These are phyloP conservation scores for Pterocarpus macrocarpus DNA, from an alignment of 306 rosid genomes.

Conservation along the genomic window DNA sequence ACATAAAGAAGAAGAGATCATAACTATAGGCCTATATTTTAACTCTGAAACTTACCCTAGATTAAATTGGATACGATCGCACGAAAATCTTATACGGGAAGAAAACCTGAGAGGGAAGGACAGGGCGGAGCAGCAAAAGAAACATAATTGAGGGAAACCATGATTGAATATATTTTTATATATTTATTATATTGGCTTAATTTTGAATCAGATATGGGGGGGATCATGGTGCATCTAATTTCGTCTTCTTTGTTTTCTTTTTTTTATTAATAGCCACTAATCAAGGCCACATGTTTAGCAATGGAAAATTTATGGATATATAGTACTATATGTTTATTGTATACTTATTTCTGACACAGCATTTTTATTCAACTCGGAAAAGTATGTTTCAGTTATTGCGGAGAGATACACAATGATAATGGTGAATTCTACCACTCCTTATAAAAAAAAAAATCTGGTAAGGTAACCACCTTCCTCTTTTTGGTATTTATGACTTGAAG, in stretches of 20 bases:
- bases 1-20: neutral
- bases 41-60: conserved; percentile 9
- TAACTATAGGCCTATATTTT: neutral
- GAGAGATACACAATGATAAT: neutral
- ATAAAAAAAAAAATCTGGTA: neutral
- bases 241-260: neutral
- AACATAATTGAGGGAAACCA: neutral
- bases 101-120: neutral
- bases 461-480: conserved; percentile 9
- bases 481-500: neutral
- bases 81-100: neutral
- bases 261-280: neutral
- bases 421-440: neutral
- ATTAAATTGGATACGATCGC: neutral
- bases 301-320: neutral
- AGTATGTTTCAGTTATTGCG: neutral
- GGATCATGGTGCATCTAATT: neutral
- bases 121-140: neutral
- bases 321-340: neutral
- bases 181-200: neutral
- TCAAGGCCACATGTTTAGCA: neutral
- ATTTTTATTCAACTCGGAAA: neutral
- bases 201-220: neutral
- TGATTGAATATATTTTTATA: neutral
- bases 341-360: neutral